phyloP scores from a whole-genome alignment of 2,329 filamentous ascomycete species.

The Diaporthe caulivora region DNA sequence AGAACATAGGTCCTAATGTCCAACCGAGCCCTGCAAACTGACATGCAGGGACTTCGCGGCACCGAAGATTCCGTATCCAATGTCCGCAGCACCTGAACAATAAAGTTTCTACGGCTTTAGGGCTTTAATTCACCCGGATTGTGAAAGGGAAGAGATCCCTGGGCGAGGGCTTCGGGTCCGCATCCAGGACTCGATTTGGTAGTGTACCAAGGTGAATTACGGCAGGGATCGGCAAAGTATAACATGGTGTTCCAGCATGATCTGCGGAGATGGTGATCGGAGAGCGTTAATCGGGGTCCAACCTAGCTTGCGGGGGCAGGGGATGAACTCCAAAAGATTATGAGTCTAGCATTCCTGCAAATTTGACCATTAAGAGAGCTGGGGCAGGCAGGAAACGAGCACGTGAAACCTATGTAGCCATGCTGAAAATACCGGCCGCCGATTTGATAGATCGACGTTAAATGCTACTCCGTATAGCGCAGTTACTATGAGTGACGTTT shows the following conservation, averaged over 20 bases:
- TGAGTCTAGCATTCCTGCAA: not conserved
- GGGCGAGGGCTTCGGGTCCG: not conserved
- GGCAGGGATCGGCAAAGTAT: conserved; percentile 8
- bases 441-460: not conserved
- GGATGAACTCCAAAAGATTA: not conserved
- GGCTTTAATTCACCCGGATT: not conserved
- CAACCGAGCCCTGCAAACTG: too few relatives aligned
- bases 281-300: not conserved
- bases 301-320: not conserved
- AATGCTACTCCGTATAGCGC: not conserved
- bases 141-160: not conserved
- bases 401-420: not conserved
- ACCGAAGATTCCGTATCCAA: not conserved
- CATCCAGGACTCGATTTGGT: not conserved
- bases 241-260: conserved; percentile 3
- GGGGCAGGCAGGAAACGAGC: not conserved
- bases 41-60: not conserved
- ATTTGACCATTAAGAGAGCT: not conserved
- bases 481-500: too few relatives aligned
- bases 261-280: not conserved
- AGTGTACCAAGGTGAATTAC: too few relatives aligned
- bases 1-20: too few relatives aligned
- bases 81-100: not conserved
- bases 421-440: not conserved
- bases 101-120: not conserved